Base-by-base conservation (phyloP, 2,329 filamentous ascomycete genomes). In the Aspergillus carbonarius region DNA sequence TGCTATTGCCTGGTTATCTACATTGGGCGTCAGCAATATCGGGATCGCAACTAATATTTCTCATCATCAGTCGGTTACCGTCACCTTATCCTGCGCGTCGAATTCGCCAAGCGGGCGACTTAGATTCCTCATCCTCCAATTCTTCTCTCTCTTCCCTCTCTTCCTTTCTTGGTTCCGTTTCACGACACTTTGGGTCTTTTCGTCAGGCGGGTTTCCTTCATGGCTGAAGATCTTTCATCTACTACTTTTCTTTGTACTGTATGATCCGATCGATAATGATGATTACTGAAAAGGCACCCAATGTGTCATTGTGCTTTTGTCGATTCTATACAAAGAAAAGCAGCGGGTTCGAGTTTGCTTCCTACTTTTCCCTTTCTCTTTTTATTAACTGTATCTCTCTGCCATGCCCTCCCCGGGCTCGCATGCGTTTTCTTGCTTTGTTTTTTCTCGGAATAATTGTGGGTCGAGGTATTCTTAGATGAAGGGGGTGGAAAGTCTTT, bases 31-130 rank as follows among this genome's bases (percentile, higher is more conserved):
- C 37, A 40, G 34, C 37, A 40, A 42, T 18, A 39, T 27, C 35
- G 35, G 39, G 30, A 40, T 39, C 18, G n/a, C 35, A 39, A 53
- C 40, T 53, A 55, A 20, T 39, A n/a, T 42, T 56, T 47, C 27
- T 48, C n/a, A 50, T 58, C 54, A 61, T 35, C 60, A 80, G 78
- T 79, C 71, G 80, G 80, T 70, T 82, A 81, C 68, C 78, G 79
- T 64, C 79, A 82, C 72, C 74, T 82, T 66, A 82, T 82, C 68
- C 72, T 82, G 54, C 78, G 78, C 61, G 80, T 82, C 64, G 80
- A 82, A 68, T 82, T 82, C 67, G 80, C 80, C 56, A 82, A 82
- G 74, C 74, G 78, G 62, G 67, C 76, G 63, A 68, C 76, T 68
- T 75, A 74, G 65, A 71, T 50, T 55, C 62, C 60, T 60, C 62